Evolutionary conservation across 495 filamentous ascomycete species (phyloP).

Genomic region (Elaphomyces granulatus): DNA sequence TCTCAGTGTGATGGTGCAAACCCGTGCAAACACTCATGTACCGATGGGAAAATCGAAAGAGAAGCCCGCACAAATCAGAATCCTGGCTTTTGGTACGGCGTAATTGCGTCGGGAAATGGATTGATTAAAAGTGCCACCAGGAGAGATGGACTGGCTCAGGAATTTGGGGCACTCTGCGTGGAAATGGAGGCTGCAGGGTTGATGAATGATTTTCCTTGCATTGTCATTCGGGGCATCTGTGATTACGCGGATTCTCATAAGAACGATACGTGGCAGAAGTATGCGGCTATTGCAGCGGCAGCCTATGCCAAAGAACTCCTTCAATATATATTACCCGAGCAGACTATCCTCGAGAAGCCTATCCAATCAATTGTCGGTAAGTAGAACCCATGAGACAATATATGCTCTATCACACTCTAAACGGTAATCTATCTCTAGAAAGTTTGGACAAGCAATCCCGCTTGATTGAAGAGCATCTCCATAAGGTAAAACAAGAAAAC

Average conservation of each 20-base stretch:
- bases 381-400: too few relatives aligned
- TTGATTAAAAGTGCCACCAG: conserved; percentile 15
- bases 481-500: too few relatives aligned
- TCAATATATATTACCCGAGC: conserved; percentile 2
- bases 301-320: conserved; percentile 23
- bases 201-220: conserved; percentile 23
- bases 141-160: conserved; percentile 3
- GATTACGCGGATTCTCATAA: conserved; percentile 32
- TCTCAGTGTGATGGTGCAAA: conserved; percentile 9
- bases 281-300: conserved; percentile 25
- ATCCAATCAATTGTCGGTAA: too few relatives aligned
- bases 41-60: conserved; percentile 2
- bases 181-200: conserved; percentile 36
- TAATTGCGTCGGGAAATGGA: conserved; percentile 27
- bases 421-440: conserved; percentile 6
- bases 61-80: conserved; percentile 5
- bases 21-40: conserved; percentile 7
- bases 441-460: conserved; percentile 5
- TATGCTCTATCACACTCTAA: too few relatives aligned
- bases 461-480: too few relatives aligned
- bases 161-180: conserved; percentile 13
- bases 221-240: conserved; percentile 28
- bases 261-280: conserved; percentile 25
- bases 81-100: conserved; percentile 21
- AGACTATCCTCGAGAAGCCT: too few relatives aligned